These are phyloP conservation scores for Nigrospora osmanthi DNA, from an alignment of 2,329 filamentous ascomycete species.

Conservation along the genomic window DNA sequence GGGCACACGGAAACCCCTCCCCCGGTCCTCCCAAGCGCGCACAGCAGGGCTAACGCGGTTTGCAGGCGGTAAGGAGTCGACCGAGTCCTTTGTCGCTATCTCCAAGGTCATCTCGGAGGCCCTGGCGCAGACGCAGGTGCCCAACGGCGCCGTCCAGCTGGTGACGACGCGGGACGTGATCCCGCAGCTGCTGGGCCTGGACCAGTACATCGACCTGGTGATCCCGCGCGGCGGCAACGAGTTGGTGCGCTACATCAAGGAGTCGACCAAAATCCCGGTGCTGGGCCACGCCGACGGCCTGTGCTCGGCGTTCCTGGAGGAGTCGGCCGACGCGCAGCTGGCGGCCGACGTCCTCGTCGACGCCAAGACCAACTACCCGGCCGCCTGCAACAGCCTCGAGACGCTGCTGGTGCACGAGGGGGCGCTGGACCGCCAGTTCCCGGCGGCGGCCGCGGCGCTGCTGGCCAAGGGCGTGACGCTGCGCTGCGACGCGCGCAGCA, in stretches of 20 bases:
- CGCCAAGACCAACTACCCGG: conserved; percentile 89
- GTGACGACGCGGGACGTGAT: conserved; percentile 91
- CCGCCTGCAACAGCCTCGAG: conserved; percentile 92
- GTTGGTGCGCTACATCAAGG: conserved; percentile 82
- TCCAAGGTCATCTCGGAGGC: conserved; percentile 76
- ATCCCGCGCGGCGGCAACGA: conserved; percentile 90
- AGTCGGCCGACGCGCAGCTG: conserved; percentile 64
- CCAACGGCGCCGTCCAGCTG: conserved; percentile 82
- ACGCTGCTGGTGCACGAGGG: conserved; percentile 77
- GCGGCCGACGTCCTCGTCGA: conserved; percentile 75
- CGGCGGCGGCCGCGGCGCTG: conserved; percentile 65
- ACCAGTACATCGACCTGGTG: conserved; percentile 86
- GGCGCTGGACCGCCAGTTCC: conserved; percentile 60
- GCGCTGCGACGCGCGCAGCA: conserved; percentile 67
- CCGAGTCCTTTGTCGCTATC: conserved; percentile 89
- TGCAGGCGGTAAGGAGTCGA: conserved; percentile 87
- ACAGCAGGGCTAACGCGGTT: not conserved
- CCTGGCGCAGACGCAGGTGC: conserved; percentile 64
- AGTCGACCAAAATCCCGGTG: conserved; percentile 87
- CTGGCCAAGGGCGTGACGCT: conserved; percentile 71
- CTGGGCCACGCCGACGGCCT: conserved; percentile 93
- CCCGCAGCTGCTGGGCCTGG: conserved; percentile 76
- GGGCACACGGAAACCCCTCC: not conserved
- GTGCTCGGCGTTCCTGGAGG: conserved; percentile 78
- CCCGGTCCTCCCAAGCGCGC: not conserved